Evolutionary conservation across 805 yeast species (phyloP), one percentile per base, ranked within the genome.

Genomic region (Saccharomycopsis olivae): DNA sequence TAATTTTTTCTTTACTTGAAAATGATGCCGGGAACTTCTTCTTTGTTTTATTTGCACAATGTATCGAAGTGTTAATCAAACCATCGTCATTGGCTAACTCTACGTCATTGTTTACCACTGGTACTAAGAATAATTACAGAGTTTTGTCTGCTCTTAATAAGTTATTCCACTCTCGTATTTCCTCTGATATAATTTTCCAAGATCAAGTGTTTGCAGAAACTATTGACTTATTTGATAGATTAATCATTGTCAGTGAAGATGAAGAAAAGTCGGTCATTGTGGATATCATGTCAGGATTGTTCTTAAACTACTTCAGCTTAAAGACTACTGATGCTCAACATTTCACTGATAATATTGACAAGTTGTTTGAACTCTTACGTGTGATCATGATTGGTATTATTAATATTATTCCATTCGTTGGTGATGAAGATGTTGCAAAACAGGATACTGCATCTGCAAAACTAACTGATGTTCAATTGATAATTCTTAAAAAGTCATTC

Each of bases 1-100:
- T 65, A 10, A 63, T 81, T 15, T 55, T 62, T 4, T 59, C 64
- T 2, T 64, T 73, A 27, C 55, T 84, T 33, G 69, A 66, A 4
- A 75, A 69, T 9, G 87, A 78, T 46, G 61, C 73, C 1, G 65
- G 69, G 3, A 74, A 73, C 46, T 82, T 87, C 49, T 78, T 82
- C 57, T 82, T 85, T 53, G 78, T 87, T 23, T 56, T 88, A 29
- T 83, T 81, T 59, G 83, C 95, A 9, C 82, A 84, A 49, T 85
- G 95, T 54, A 67, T 87, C 35, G 94, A 84, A 50, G 72, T 80
- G 1, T 64, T 87, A 46, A 69, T 80, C 35, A 70, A 68, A 36
- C 58, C 60, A 5, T 38, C 49, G n/a, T 54, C 62, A 38, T 43
- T 27, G 14, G 14, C 21, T 5, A 16, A 18, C 16, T 20, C 34